Evolutionary conservation across 2,329 filamentous ascomycete genomes (phyloP), one percentile per base, ranked within the genome.

Genomic region (Beauveria pseudobassiana): DNA sequence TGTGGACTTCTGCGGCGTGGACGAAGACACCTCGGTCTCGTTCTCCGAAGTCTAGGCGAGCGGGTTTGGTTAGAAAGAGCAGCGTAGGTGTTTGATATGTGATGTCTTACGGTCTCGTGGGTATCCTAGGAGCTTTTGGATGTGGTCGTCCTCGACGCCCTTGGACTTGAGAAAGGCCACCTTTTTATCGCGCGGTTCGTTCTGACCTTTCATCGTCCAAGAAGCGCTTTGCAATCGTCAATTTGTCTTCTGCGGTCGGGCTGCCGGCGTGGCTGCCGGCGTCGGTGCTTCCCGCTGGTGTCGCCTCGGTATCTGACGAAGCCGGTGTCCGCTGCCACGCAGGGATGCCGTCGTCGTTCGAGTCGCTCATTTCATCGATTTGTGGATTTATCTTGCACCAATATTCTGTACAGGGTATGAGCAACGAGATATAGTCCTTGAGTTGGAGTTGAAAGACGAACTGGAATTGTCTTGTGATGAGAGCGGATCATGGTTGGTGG

Each of bases 161-260:
- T 97, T 97, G 56, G 84, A 84, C 69, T 87, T 82, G 1, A 97
- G 77, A 67, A 96, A 96, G 8, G 83, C 82, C 22, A 83, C 78
- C 76, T 96, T 96, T 74, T 86, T 87, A 61, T 90, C 87, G 50
- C 81, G 80, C 0, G 88, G 80, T 40, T 88, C 85, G 73, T 87
- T 77, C 63, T 85, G 62, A 96, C 89, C 22, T 81, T 8, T 89
- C 85, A 63, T 96, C 88, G 56, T 89, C 79, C 4, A 97, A 81
- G 70, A 96, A 97, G 59, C 80, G 83, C 49, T 82, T 81, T 30
- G 92, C 91, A 70, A 91, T 85, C 18, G 91, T 85, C 42, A 78
- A 67, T 40, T 69, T 67, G 54, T 72, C 68, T 46, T 73, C 67
- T 18, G 63, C 28, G 8, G 66, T 64, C 42, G 59, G 64, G 43